Base-by-base conservation (phyloP, 192 early-diverging fungal species). In the Dimargaris xerosporica region DNA sequence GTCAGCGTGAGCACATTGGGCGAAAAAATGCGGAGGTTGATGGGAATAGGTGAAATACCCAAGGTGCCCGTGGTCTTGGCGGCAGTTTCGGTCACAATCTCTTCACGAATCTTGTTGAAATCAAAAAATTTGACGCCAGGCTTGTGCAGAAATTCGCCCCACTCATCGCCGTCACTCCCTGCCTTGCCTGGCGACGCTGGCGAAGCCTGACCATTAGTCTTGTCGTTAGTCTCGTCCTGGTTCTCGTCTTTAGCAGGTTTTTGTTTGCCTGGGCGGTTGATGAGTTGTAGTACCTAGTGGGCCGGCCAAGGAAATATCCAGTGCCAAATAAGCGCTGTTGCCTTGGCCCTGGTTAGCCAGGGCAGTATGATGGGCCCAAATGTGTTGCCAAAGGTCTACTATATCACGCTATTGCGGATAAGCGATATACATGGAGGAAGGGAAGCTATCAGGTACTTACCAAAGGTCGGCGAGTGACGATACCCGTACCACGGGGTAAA, bases 1-100 rank as follows among this genome's bases (percentile, higher is more conserved):
- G 97, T 99, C n/a, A 99, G 79, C 0, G 95, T 99, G 54, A 99
- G 73, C 21, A 99, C 97, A 64, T 98, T 89, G 63, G 97, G 97
- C 31, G 97, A 99, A 73, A 85, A 98, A 61, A 99, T 83, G 34
- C 94, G 85, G 55, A 99, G 78, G 71, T 97, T 98, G 76, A 99
- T 99, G 29, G 97, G 97, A 25, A 89, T 74, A 10, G 92, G 83
- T n/a, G 93, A 96, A 31, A 99, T 89, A 39, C 92, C 88, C 29
- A 80, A 71, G 67, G 88, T 88, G 68, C 83, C 82, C 53, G 86
- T 86, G 1, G 88, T 88, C 77, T 91, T 91, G 44, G 74, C 74
- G 42, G 97, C 94, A 25, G 95, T 98, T 63, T 98, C 95, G 43
- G 81, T 78, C 19, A 87, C 79, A 69, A 98, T 98, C 66, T 98